These are phyloP conservation scores for Geopyxis carbonaria DNA, from an alignment of 495 filamentous ascomycete genomes.

Conservation along the genomic window DNA sequence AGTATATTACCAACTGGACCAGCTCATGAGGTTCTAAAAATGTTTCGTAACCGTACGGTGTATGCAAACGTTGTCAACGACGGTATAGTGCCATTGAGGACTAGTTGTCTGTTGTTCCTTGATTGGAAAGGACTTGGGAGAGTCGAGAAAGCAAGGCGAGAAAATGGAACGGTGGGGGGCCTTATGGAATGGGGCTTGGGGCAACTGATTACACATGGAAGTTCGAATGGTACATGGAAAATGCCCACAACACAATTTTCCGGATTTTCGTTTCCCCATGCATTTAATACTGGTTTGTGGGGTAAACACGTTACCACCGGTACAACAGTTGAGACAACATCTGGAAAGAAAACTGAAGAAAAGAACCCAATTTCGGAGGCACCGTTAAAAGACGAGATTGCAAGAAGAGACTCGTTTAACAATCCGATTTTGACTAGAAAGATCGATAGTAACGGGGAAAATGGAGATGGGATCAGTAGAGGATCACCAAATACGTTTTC, in stretches of 20 bases:
- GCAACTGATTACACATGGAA: constrained; percentile 50
- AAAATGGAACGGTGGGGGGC: constrained; percentile 78
- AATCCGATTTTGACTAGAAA: too few relatives aligned
- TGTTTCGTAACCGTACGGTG: constrained; percentile 78
- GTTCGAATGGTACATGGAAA: too few relatives aligned
- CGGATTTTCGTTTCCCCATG: background rate
- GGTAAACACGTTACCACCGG: background rate
- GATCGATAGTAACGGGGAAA: too few relatives aligned
- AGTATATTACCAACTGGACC: constrained; percentile 86
- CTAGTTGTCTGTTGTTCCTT: constrained; percentile 88
- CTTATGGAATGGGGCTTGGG: constrained; percentile 90
- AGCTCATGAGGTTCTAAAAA: constrained; percentile 68
- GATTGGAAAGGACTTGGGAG: constrained; percentile 89
- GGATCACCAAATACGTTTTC: too few relatives aligned
- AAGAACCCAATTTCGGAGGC: constrained; percentile 16
- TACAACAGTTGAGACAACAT: background rate
- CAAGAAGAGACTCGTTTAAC: too few relatives aligned
- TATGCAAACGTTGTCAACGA: constrained; percentile 99
- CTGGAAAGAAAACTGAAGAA: constrained; percentile 5
- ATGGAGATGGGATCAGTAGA: too few relatives aligned
- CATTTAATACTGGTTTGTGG: constrained; percentile 1
- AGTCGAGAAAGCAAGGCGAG: constrained; percentile 85
- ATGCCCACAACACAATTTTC: too few relatives aligned
- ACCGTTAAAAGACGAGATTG: constrained; percentile 11
- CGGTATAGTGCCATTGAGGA: constrained; percentile 86